phyloP scores from a whole-genome alignment of 2,329 filamentous ascomycete genomes.

The Trichophyton simii region DNA sequence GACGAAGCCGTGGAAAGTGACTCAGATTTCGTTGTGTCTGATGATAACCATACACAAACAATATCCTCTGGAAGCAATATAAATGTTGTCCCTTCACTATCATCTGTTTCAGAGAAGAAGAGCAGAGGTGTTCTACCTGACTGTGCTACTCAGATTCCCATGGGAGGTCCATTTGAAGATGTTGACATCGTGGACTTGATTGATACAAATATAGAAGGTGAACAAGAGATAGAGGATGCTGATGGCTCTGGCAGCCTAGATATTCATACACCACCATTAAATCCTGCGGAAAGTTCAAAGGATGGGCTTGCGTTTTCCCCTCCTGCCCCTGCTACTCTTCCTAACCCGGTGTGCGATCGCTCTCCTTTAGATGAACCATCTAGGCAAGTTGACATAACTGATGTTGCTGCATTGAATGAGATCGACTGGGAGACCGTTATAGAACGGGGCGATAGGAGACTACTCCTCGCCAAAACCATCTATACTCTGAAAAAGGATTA shows the following conservation, averaged over 20 bases:
- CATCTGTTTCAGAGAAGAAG: neutral
- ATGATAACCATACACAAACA: conserved; percentile 7
- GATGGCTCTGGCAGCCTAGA: conserved; percentile 15
- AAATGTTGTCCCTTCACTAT: neutral
- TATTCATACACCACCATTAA: conserved; percentile 27
- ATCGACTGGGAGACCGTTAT: conserved; percentile 28
- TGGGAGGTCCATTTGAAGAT: neutral
- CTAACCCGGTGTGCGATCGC: neutral
- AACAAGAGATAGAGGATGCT: neutral
- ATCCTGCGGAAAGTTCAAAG: conserved; percentile 15
- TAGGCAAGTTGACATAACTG: conserved; percentile 14
- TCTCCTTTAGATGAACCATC: neutral
- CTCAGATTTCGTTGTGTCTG: conserved; percentile 22
- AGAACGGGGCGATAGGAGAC: conserved; percentile 26
- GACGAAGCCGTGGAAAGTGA: conserved; percentile 16
- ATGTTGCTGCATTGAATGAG: conserved; percentile 19
- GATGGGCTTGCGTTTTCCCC: neutral
- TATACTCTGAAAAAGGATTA: conserved; percentile 15
- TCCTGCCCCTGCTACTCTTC: neutral
- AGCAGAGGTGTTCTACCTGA: neutral
- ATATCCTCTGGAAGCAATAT: neutral
- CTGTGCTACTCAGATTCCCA: neutral
- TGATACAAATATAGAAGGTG: conserved; percentile 12
- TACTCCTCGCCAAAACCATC: conserved; percentile 24
- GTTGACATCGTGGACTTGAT: conserved; percentile 27